A percentile compares a stretch with the other conserved stretches of the same genome.
phyloP scores from a whole-genome alignment of 257 asterid genomes.

The Nicotiana tomentosiformis region DNA sequence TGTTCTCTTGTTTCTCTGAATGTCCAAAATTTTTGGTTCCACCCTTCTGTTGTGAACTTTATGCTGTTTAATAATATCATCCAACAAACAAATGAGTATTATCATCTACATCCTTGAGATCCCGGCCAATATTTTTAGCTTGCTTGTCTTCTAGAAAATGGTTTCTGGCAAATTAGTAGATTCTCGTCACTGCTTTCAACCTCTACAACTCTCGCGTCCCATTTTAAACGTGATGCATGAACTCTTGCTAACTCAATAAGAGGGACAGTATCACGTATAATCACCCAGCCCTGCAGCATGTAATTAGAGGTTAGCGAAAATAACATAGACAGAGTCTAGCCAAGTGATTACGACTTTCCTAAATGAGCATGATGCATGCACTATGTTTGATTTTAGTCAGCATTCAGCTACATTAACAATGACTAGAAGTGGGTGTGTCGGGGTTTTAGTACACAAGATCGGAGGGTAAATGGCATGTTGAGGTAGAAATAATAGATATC shows the following conservation, averaged over 20 bases:
- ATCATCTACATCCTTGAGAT: slow-evolving; percentile 30
- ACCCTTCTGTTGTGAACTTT: slow-evolving; percentile 23
- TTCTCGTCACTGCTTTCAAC: slow-evolving; percentile 78
- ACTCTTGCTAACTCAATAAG: slow-evolving; percentile 77
- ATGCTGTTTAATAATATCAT: slow-evolving; percentile 23
- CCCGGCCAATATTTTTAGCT: slow-evolving; percentile 30
- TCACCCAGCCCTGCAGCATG: slow-evolving; percentile 83
- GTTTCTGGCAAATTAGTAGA: slow-evolving; percentile 96
- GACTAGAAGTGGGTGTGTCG: background rate
- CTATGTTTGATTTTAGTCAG: background rate
- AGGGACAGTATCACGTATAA: slow-evolving; percentile 58
- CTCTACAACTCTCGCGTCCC: slow-evolving; percentile 97
- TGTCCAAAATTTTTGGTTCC: slow-evolving; percentile 32
- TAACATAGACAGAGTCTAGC: background rate
- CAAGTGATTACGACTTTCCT: background rate
- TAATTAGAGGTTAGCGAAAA: slow-evolving; percentile 11
- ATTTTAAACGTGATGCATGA: slow-evolving; percentile 67
- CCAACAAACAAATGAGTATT: slow-evolving; percentile 32
- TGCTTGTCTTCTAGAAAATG: slow-evolving; percentile 66
- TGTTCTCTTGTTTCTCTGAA: slow-evolving; percentile 29
- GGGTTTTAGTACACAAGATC: background rate
- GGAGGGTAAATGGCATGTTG: background rate
- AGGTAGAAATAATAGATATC: background rate
- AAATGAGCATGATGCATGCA: background rate
- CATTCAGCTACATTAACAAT: background rate